Percentiles rank a stretch among this genome's conserved stretches.
Conservation (phyloP, 2,329 filamentous ascomycete species). For the Calycina herbarum region DNA sequence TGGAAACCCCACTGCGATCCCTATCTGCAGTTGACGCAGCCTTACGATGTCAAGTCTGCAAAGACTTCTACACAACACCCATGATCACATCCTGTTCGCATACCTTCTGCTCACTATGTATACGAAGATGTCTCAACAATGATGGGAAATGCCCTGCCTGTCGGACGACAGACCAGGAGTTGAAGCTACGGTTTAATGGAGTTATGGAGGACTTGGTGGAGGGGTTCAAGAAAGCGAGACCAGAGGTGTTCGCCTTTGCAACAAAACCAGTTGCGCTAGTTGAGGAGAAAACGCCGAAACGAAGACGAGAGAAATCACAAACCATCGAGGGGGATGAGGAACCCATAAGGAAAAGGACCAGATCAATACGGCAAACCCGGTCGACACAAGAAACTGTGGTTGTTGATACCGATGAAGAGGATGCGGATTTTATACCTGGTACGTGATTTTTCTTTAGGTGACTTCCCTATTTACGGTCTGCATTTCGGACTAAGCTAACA, state of each 20-base stretch:
- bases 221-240: slow-evolving; percentile 68
- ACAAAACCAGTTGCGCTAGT: slow-evolving; percentile 40
- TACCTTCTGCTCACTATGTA: slow-evolving; percentile 96
- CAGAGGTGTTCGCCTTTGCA: slow-evolving; percentile 64
- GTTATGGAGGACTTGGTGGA: slow-evolving; percentile 82
- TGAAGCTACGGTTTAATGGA: slow-evolving; percentile 82
- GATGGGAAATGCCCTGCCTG: slow-evolving; percentile 90
- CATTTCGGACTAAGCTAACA: slow-evolving; percentile 13
- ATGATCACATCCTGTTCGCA: slow-evolving; percentile 95
- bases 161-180: slow-evolving; percentile 74
- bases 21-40: slow-evolving; percentile 77
- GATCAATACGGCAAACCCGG: slow-evolving; percentile 49
- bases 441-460: neutral
- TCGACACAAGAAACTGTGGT: slow-evolving; percentile 39
- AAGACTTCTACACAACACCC: slow-evolving; percentile 92
- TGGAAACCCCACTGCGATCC: slow-evolving; percentile 64
- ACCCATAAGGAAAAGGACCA: slow-evolving; percentile 50
- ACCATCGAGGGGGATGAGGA: slow-evolving; percentile 36
- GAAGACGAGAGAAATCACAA: slow-evolving; percentile 45
- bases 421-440: slow-evolving; percentile 36
- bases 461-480: neutral
- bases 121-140: slow-evolving; percentile 77
- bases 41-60: slow-evolving; percentile 94
- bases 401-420: slow-evolving; percentile 32
- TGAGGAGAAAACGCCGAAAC: slow-evolving; percentile 47